These are phyloP conservation scores for Zarea fungicola DNA, from an alignment of 2,329 filamentous ascomycete species.

Conservation along the genomic window DNA sequence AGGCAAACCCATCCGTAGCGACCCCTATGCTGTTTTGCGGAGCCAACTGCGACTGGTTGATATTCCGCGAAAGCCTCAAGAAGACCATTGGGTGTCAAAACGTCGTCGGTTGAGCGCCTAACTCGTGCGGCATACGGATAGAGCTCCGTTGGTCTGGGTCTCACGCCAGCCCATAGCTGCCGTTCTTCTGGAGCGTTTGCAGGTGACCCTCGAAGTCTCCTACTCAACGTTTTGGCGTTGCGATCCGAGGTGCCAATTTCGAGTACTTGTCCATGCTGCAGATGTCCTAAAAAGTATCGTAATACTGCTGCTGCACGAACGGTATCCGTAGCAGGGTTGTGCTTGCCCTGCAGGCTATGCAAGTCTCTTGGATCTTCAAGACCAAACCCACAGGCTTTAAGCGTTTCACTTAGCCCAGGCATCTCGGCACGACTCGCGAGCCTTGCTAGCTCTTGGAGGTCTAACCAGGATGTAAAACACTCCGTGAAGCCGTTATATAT, in stretches of 20 bases:
- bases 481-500: not conserved
- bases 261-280: not conserved
- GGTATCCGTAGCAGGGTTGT: constrained; percentile 1
- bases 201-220: not conserved
- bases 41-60: not conserved
- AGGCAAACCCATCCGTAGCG: not conserved
- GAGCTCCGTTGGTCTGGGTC: not conserved
- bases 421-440: not conserved
- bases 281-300: not conserved
- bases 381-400: not conserved
- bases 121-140: constrained; percentile 1
- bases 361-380: not conserved
- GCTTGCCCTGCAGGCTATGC: not conserved
- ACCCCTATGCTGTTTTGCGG: not conserved
- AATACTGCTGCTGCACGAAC: constrained; percentile 1
- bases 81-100: not conserved
- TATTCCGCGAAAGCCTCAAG: not conserved
- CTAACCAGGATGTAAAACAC: not conserved
- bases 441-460: not conserved
- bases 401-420: not conserved
- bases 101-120: not conserved
- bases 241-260: not conserved
- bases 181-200: not conserved
- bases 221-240: not conserved
- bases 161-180: not conserved